Evolutionary conservation across 2,329 filamentous ascomycete species (phyloP).

Genomic region (Curvularia hawaiiensis): DNA sequence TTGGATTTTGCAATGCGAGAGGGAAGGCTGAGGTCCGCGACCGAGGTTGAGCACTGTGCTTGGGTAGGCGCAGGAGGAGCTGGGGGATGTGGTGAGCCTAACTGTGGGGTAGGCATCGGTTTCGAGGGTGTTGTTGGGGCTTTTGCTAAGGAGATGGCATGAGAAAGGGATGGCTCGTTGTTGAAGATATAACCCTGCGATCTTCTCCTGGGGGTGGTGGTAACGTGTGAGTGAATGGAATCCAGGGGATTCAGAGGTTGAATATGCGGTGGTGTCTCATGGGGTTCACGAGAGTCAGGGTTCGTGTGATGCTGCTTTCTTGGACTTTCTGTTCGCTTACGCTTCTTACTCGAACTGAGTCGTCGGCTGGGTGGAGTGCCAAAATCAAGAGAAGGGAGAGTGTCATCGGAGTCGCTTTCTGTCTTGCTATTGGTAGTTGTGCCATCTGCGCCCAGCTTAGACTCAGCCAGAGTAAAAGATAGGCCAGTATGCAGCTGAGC

Average conservation of each 20-base stretch:
- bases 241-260: not conserved
- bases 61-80: not conserved
- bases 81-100: not conserved
- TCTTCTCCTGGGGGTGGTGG: not conserved
- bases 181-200: not conserved
- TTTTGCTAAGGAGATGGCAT: not conserved
- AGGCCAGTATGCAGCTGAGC: constrained; percentile 23
- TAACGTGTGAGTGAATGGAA: not conserved
- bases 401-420: constrained; percentile 17
- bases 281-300: not conserved
- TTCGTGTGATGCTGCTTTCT: not conserved
- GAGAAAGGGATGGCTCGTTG: constrained; percentile 3
- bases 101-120: not conserved
- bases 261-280: not conserved
- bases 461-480: constrained; percentile 31
- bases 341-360: constrained; percentile 27
- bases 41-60: not conserved
- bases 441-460: constrained; percentile 18
- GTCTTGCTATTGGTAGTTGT: not conserved
- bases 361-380: constrained; percentile 9
- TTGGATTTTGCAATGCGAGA: constrained; percentile 27
- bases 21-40: not conserved
- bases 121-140: not conserved
- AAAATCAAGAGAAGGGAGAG: constrained; percentile 28
- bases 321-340: constrained; percentile 31